Evolutionary conservation across 805 yeast genomes (phyloP).

Genomic region (Ogataea nakhonphanomensis): DNA sequence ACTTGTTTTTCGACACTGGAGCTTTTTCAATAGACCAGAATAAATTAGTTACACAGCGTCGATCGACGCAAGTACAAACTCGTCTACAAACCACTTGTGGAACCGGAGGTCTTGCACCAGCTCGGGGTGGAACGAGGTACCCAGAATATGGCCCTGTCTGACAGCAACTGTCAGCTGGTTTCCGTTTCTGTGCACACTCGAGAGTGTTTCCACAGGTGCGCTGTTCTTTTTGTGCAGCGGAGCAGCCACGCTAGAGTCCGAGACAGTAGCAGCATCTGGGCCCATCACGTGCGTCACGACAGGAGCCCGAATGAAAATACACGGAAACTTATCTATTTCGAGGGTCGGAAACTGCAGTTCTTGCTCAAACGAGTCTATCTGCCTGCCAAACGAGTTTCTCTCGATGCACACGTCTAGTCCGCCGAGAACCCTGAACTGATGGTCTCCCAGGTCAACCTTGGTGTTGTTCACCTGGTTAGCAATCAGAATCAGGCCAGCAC

Average conservation of each 20-base stretch:
- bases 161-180: slow-evolving; percentile 62
- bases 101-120: slow-evolving; percentile 51
- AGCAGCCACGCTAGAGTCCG: slow-evolving; percentile 13
- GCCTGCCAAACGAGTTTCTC: slow-evolving; percentile 79
- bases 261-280: not conserved
- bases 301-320: slow-evolving; percentile 75
- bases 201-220: slow-evolving; percentile 40
- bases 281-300: slow-evolving; percentile 38
- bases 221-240: slow-evolving; percentile 13
- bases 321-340: slow-evolving; percentile 33
- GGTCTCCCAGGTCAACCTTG: slow-evolving; percentile 39
- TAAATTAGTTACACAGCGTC: slow-evolving; percentile 2
- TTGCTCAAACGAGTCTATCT: slow-evolving; percentile 59
- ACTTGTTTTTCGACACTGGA: slow-evolving; percentile 1
- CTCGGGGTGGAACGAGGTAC: slow-evolving; percentile 83
- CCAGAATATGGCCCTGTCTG: slow-evolving; percentile 60
- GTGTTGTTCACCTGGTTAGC: slow-evolving; percentile 53
- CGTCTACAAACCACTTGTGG: slow-evolving; percentile 67
- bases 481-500: slow-evolving; percentile 76
- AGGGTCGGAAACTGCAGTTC: slow-evolving; percentile 36
- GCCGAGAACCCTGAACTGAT: slow-evolving; percentile 48
- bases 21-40: not conserved
- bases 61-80: slow-evolving; percentile 42
- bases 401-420: slow-evolving; percentile 62
- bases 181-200: slow-evolving; percentile 32